Base-by-base conservation (phyloP, 495 filamentous ascomycete genomes). In the Chaetomium cochliodes region DNA sequence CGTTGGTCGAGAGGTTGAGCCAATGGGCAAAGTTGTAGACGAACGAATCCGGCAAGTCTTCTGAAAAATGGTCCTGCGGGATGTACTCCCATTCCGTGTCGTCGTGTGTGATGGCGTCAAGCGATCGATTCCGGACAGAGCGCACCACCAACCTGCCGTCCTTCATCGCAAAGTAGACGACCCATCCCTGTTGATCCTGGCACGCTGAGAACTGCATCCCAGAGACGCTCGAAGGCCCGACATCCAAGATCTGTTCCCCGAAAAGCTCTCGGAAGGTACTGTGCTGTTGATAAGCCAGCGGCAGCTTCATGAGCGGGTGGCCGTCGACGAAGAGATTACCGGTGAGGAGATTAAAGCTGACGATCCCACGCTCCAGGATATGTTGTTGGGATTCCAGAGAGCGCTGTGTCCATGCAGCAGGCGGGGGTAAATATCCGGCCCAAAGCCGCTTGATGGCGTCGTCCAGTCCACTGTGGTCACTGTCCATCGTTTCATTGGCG, bases 281-380 rank as follows among this genome's bases (percentile, higher is more conserved):
- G 30, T 33, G 30, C 30, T 33, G 30, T 7, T 33, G 30, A 33
- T 33, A 33, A 7, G 30, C 30, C 30, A 33, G 7, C 30, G 30
- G 30, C 30, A 33, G 30, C 30, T 33, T 33, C 30, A 7, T 33
- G 30, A 33, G 30, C 3, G 30, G 30, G 30, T 33, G 30, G 30
- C 30, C 30, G 30, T 33, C 30, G 30, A 33, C 30, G 30, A 33
- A 33, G 30, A 33, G 30, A 33, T 80, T 73, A 0, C 84, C 84
- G 4, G 77, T 83, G n/a, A 88, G 69, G 6, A 87, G 54, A 67
- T 88, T 85, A 66, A 77, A 85, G 37, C 81, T 76, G 4, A 87
- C 75, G 3, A 26, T n/a, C 7, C 74, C 50, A 2, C 44, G 11
- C 41, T 62, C 30, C 9, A 60, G 22, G 54, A 63, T 49, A 65